Conservation (phyloP, 2,329 filamentous ascomycete genomes). For the Hypoxylon sp. region DNA sequence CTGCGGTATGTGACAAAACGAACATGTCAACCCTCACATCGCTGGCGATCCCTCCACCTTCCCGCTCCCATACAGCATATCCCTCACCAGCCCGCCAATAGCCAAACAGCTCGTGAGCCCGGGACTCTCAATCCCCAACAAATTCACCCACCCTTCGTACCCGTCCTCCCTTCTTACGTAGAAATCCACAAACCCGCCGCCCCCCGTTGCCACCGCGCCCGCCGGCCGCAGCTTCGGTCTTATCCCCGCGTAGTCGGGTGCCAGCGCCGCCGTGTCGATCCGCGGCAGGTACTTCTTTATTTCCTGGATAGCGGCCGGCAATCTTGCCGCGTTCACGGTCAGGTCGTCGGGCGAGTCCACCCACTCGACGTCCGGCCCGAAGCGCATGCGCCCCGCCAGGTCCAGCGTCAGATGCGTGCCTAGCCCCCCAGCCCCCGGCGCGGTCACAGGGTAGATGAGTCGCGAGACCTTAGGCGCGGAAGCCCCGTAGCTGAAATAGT, state of each 20-base stretch:
- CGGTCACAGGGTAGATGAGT: conserved; percentile 88
- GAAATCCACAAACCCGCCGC: conserved; percentile 84
- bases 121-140: conserved; percentile 93
- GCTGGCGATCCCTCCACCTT: conserved; percentile 26
- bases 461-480: conserved; percentile 73
- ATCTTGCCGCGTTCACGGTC: conserved; percentile 70
- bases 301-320: conserved; percentile 76
- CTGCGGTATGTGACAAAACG: too few relatives aligned
- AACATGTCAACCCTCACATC: conserved; percentile 1
- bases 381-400: conserved; percentile 83
- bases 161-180: conserved; percentile 81
- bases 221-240: conserved; percentile 80
- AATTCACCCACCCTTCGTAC: conserved; percentile 84
- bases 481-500: conserved; percentile 86
- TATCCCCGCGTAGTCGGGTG: conserved; percentile 90
- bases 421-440: conserved; percentile 83
- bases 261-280: conserved; percentile 73
- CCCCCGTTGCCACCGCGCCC: conserved; percentile 68
- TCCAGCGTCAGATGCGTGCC: conserved; percentile 96
- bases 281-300: conserved; percentile 84
- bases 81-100: conserved; percentile 80
- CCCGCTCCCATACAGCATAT: conserved; percentile 58
- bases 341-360: conserved; percentile 77
- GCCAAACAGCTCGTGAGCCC: conserved; percentile 89
- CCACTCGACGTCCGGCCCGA: conserved; percentile 97